Percentiles rank a stretch among this genome's conserved stretches.
Evolutionary conservation across 2,329 filamentous ascomycete species (phyloP).

Genomic region (Myrmaecium sp.): DNA sequence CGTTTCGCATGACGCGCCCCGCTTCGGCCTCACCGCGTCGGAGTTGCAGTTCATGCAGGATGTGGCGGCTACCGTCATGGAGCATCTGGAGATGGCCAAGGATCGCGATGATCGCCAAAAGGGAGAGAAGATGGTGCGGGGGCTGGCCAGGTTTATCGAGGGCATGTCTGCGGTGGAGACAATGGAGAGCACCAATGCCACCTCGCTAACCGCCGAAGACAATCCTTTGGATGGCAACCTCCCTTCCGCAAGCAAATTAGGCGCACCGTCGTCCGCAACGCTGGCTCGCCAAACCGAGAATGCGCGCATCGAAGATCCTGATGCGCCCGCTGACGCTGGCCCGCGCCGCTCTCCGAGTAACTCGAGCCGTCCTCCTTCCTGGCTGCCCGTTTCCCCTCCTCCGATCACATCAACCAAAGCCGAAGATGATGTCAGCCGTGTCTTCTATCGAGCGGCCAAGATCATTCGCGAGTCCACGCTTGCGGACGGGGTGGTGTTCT

Average conservation of each 20-base stretch:
- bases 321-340: background rate
- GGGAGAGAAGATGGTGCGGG: constrained; percentile 3
- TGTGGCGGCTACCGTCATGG: constrained; percentile 37
- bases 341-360: constrained; percentile 1
- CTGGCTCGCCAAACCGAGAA: constrained; percentile 19
- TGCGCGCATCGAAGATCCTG: constrained; percentile 10
- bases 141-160: constrained; percentile 6
- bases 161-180: constrained; percentile 11
- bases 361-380: constrained; percentile 4
- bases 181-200: background rate
- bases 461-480: constrained; percentile 16
- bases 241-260: constrained; percentile 3
- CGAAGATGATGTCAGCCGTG: constrained; percentile 9
- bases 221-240: constrained; percentile 3
- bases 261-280: constrained; percentile 3
- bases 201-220: constrained; percentile 7
- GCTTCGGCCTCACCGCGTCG: constrained; percentile 30
- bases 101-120: constrained; percentile 1
- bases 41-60: constrained; percentile 40
- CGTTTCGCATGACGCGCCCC: constrained; percentile 40
- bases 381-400: constrained; percentile 4
- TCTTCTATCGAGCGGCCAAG: constrained; percentile 12
- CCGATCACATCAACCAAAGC: constrained; percentile 7
- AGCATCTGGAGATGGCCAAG: constrained; percentile 40
- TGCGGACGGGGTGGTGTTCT: constrained; percentile 17